phyloP scores from a whole-genome alignment of 164 flowering plant genomes.

The Vitis cinerea region DNA sequence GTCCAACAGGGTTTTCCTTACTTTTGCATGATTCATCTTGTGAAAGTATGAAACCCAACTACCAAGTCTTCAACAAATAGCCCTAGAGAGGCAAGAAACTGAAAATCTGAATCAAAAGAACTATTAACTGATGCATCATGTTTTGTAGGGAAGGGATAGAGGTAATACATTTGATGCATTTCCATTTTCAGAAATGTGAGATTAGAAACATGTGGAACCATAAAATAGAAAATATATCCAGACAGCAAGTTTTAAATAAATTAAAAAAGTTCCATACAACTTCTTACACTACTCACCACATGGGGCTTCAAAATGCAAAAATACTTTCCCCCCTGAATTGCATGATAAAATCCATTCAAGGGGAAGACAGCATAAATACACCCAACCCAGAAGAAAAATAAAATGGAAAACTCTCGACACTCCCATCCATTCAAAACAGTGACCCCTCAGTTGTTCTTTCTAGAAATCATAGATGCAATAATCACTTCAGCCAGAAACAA shows the following conservation, averaged over 20 bases:
- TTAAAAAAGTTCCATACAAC: background rate
- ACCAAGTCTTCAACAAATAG: too few relatives aligned
- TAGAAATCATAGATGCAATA: background rate
- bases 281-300: conserved; percentile 4
- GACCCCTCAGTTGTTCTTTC: background rate
- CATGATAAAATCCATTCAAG: conserved; percentile 29
- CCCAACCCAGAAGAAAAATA: conserved; percentile 1
- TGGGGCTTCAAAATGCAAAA: background rate
- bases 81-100: too few relatives aligned
- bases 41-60: too few relatives aligned
- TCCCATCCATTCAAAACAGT: conserved; percentile 6
- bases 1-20: too few relatives aligned
- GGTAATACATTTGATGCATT: too few relatives aligned
- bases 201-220: background rate
- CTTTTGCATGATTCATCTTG: too few relatives aligned
- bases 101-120: too few relatives aligned
- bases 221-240: background rate
- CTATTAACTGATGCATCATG: too few relatives aligned
- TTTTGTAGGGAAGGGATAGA: too few relatives aligned
- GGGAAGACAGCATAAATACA: conserved; percentile 4
- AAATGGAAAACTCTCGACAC: conserved; percentile 4
- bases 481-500: too few relatives aligned
- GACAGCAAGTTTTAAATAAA: too few relatives aligned
- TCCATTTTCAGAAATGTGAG: background rate
- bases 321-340: conserved; percentile 28